Percentiles rank a stretch among this genome's conserved stretches.
These are phyloP conservation scores for Pseudogymnoascus sp. DNA, from an alignment of 2,329 filamentous ascomycete species.

Conservation along the genomic window DNA sequence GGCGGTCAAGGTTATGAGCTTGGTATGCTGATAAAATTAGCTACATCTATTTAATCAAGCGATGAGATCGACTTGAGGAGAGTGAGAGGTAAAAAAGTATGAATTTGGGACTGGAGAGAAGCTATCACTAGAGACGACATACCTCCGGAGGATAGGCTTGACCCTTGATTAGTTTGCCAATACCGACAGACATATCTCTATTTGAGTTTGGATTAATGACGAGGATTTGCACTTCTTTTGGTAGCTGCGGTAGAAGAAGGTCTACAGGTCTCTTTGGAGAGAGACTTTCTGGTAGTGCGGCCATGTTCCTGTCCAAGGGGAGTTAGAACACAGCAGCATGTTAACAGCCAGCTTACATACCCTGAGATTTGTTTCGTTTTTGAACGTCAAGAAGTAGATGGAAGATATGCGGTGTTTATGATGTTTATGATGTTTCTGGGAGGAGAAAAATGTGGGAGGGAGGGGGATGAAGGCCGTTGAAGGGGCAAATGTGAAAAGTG, in stretches of 20 bases:
- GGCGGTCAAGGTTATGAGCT: slow-evolving; percentile 61
- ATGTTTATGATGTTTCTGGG: slow-evolving; percentile 1
- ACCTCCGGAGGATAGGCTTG: not conserved
- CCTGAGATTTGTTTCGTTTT: not conserved
- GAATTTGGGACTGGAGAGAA: not conserved
- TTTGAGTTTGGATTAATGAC: slow-evolving; percentile 79
- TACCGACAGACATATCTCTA: slow-evolving; percentile 60
- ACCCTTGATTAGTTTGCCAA: slow-evolving; percentile 46
- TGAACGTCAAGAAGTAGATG: not conserved
- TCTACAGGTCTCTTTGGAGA: not conserved
- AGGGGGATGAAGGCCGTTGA: not conserved
- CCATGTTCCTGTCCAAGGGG: not conserved
- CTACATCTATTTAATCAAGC: not conserved
- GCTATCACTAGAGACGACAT: not conserved
- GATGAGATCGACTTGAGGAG: not conserved
- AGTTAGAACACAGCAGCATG: not conserved
- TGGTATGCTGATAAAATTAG: slow-evolving; percentile 22
- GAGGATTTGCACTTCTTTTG: slow-evolving; percentile 46
- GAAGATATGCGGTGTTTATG: not conserved
- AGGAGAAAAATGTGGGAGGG: not conserved
- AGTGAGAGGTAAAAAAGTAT: not conserved
- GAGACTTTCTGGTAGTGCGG: not conserved
- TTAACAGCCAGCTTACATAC: not conserved
- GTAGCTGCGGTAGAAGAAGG: not conserved
- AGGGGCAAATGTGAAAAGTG: slow-evolving; percentile 3